Base-by-base conservation (phyloP, 2,329 filamentous ascomycete genomes). In the Rhexocercosporidium sp. region DNA sequence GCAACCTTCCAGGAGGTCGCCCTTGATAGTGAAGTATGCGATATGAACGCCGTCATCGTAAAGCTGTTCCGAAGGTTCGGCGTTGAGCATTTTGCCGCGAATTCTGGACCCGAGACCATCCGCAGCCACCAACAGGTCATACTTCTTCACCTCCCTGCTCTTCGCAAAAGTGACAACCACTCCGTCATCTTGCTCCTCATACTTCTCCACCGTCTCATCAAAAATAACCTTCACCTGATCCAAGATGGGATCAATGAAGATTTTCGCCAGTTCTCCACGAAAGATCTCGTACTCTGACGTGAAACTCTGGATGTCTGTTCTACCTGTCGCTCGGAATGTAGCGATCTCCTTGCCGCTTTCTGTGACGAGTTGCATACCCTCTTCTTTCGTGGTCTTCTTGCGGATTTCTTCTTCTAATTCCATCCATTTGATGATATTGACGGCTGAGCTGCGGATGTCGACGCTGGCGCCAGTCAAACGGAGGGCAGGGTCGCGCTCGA, bases 91-190 rank as follows among this genome's bases (percentile, higher is more conserved):
- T 60, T 79, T 78, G 54, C 74, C 79, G 9, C 85, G 80, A 1
- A 81, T 82, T 18, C 77, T 80, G 0, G 85, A 88, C 4, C 81
- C 77, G 53, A 83, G 79, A 0, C 86, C 86, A 67, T 88, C 86
- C 4, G 86, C 85, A 12, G 82, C 85, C 41, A 88, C 81, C 0
- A 88, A 66, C 0, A 88, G 74, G 71, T 88, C 85, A 59, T 80
- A 82, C 3, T 27, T 31, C n/a, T 66, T 49, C 12, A 51, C 53
- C n/a, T 49, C 59, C 41, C 57, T 62, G 18, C 67, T 60, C 44
- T 69, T 54, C 31, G 61, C 9, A 18, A 71, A 68, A 1, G 20
- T 54, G 14, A 72, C 82, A 1, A 76, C 64, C 0, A 85, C 80
- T 0, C 68, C 66, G 0, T 75, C 71, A 3, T 56, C 49, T 4